Evolutionary conservation across 495 filamentous ascomycete species (phyloP), one percentile per base, ranked within the genome.

Genomic region (Neurospora sp.): DNA sequence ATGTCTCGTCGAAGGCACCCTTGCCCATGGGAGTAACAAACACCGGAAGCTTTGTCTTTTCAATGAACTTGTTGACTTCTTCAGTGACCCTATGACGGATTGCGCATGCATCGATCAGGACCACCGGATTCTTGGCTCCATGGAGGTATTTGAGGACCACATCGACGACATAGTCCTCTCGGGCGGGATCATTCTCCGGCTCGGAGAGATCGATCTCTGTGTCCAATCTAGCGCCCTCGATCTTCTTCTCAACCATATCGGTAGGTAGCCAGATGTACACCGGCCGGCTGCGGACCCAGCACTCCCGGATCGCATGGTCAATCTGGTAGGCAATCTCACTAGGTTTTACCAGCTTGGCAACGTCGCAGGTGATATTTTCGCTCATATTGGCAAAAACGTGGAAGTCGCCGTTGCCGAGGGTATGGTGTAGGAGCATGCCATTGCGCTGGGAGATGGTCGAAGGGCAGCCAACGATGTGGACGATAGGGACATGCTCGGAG

Each of bases 11-110:
- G 70, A 97, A 89, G 9, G 91, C 93, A 54, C 94, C 90, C 81
- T 97, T 97, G 73, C 95, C 94, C 93, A 97, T 96, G 2, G 94
- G 94, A 0, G 93, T 89, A 24, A 96, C 93, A 80, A 96, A 97
- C 0, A 91, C 91, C 9, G 94, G 94, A 11, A 97, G 81, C 10
- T 89, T 84, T 1, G 93, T 92, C 77, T 89, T 92, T 62, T 91
- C 86, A 42, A 97, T 83, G n/a, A 98, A 83, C 39, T 90, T 89
- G 71, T 91, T 90, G 13, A 93, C 89, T 79, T 97, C 95, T 0
- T 89, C 84, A 7, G 96, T 81, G 15, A 90, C 90, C 15, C 88
- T 85, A 78, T 97, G 93, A 28, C 94, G 90, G 78, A 94, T 90
- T 7, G 94, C 92, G 79, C 94, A 97, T n/a, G 93, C 94, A 80